phyloP scores from a whole-genome alignment of 1,139 yeast genomes.

The Nakaseomyces sp. region DNA sequence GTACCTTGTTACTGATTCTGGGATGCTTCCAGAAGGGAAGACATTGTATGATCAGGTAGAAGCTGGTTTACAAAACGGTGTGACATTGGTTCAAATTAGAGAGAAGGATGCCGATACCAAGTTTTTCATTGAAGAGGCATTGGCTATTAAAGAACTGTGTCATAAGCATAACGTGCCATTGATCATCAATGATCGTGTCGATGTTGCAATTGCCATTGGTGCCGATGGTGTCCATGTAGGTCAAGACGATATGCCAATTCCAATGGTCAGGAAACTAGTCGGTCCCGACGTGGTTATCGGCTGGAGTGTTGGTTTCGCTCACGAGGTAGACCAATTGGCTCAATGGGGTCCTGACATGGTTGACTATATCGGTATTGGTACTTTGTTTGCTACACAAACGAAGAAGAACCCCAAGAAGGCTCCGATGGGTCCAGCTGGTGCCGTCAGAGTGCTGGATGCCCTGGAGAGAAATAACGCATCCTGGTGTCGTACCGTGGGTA shows the following conservation, averaged over 20 bases:
- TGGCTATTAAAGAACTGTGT: conserved; percentile 53
- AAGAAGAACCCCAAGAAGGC: conserved; percentile 48
- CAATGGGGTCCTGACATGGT: conserved; percentile 41
- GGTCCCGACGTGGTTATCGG: conserved; percentile 77
- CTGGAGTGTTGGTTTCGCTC: conserved; percentile 55
- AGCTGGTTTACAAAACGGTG: conserved; percentile 60
- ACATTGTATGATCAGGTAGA: conserved; percentile 55
- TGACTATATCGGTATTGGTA: conserved; percentile 85
- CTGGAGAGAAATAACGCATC: conserved; percentile 35
- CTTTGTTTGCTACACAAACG: conserved; percentile 67
- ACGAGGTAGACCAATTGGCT: conserved; percentile 53
- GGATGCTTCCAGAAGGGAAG: conserved; percentile 58
- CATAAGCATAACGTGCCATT: conserved; percentile 55
- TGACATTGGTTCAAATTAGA: conserved; percentile 72
- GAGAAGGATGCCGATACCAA: conserved; percentile 69
- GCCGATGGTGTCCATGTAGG: conserved; percentile 95
- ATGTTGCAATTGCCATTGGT: conserved; percentile 80
- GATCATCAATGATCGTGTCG: conserved; percentile 80
- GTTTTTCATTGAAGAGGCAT: conserved; percentile 57
- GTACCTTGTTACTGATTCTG: conserved; percentile 76
- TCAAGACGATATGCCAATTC: conserved; percentile 79
- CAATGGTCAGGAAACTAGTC: conserved; percentile 48
- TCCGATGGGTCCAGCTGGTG: conserved; percentile 62
- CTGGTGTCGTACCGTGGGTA: conserved; percentile 56
- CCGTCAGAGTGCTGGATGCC: conserved; percentile 44